Evolutionary conservation across 306 rosid species (phyloP).

Genomic region (Fagus crenata): DNA sequence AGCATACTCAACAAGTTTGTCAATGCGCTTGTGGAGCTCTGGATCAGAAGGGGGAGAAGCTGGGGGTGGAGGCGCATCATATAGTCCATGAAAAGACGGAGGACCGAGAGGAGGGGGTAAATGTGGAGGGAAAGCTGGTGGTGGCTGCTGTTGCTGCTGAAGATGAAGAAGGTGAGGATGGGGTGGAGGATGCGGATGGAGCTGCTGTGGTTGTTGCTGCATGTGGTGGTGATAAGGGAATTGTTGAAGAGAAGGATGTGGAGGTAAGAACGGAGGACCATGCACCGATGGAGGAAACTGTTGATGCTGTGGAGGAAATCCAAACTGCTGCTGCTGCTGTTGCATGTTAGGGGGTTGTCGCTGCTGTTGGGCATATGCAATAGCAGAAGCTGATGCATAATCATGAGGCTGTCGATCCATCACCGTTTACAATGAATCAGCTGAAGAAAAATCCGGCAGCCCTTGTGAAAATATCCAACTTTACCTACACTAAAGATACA

Average conservation of each 20-base stretch:
- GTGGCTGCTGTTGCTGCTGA: slow-evolving; percentile 74
- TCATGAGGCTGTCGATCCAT: slow-evolving; percentile 93
- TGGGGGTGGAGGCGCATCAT: slow-evolving; percentile 66
- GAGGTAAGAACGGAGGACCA: slow-evolving; percentile 78
- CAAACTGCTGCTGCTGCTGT: slow-evolving; percentile 72
- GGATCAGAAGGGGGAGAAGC: slow-evolving; percentile 82
- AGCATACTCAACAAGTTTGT: slow-evolving; percentile 82
- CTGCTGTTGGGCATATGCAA: slow-evolving; percentile 89
- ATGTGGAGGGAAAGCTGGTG: slow-evolving; percentile 64
- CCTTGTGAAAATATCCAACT: not conserved
- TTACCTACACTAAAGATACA: not conserved
- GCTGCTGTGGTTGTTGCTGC: slow-evolving; percentile 61
- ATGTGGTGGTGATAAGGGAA: slow-evolving; percentile 68
- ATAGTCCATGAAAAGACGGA: slow-evolving; percentile 50
- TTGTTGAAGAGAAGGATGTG: slow-evolving; percentile 76
- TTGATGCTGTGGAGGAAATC: slow-evolving; percentile 84
- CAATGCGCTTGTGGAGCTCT: slow-evolving; percentile 90
- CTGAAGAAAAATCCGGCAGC: not conserved
- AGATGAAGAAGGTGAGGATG: slow-evolving; percentile 61
- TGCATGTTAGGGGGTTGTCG: slow-evolving; percentile 61
- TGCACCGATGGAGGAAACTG: slow-evolving; percentile 76
- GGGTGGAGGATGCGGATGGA: slow-evolving; percentile 67
- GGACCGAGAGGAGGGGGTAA: slow-evolving; percentile 61
- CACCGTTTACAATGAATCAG: slow-evolving; percentile 7
- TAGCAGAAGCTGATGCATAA: slow-evolving; percentile 74